Evolutionary conservation across 2,329 filamentous ascomycete genomes (phyloP).

Genomic region (Tolypocladium amazonense): DNA sequence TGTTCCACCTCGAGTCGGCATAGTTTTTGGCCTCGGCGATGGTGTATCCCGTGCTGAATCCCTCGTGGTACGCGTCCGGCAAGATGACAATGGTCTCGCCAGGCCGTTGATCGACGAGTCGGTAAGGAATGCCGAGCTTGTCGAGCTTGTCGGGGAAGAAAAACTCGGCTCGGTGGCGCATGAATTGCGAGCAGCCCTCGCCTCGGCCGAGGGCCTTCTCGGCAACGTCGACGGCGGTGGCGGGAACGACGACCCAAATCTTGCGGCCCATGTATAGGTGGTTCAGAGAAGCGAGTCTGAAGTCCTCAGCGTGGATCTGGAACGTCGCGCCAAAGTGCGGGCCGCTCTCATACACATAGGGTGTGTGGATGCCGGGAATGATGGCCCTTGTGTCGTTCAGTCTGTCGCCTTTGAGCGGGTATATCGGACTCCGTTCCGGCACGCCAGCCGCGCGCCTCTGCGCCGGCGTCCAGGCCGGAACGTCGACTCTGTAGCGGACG

Average conservation of each 20-base stretch:
- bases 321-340: constrained; percentile 27
- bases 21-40: constrained; percentile 30
- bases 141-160: constrained; percentile 28
- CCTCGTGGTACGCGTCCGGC: constrained; percentile 28
- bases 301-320: constrained; percentile 29
- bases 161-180: constrained; percentile 29
- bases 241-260: constrained; percentile 28
- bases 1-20: constrained; percentile 23
- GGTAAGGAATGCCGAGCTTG: constrained; percentile 25
- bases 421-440: constrained; percentile 23
- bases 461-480: constrained; percentile 25
- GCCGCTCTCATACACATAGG: constrained; percentile 29
- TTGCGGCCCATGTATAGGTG: constrained; percentile 28
- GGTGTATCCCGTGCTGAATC: constrained; percentile 30
- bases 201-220: constrained; percentile 22
- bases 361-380: constrained; percentile 28
- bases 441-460: constrained; percentile 25
- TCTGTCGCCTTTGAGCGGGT: constrained; percentile 25
- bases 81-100: constrained; percentile 29
- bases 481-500: constrained; percentile 26
- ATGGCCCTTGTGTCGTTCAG: constrained; percentile 25
- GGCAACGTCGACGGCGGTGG: constrained; percentile 22
- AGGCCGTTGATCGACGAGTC: constrained; percentile 26
- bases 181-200: constrained; percentile 26
- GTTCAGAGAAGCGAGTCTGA: constrained; percentile 25